phyloP scores from a whole-genome alignment of 2,329 filamentous ascomycete species.

The Boeremia lycopersici region DNA sequence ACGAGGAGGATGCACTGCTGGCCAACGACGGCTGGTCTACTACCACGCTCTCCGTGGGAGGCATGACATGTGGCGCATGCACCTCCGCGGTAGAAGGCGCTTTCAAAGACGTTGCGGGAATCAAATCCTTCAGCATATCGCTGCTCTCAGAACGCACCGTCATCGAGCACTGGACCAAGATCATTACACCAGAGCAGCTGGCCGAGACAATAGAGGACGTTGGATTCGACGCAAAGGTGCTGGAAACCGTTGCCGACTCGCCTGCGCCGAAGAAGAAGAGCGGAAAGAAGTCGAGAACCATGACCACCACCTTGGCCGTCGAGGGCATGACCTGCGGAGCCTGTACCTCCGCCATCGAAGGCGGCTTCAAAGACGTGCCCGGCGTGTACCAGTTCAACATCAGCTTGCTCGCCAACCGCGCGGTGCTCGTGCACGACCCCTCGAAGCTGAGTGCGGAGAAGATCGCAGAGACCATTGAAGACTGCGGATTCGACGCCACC shows the following conservation, averaged over 20 bases:
- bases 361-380: constrained; percentile 75
- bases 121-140: constrained; percentile 80
- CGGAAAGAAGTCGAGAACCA: constrained; percentile 52
- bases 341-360: constrained; percentile 89
- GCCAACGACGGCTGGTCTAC: constrained; percentile 51
- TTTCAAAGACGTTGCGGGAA: constrained; percentile 74
- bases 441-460: constrained; percentile 71
- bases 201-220: constrained; percentile 67
- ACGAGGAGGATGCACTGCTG: constrained; percentile 44
- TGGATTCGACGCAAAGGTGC: constrained; percentile 79
- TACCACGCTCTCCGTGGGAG: constrained; percentile 79
- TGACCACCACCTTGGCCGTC: constrained; percentile 84
- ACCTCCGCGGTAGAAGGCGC: constrained; percentile 83
- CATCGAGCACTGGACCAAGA: constrained; percentile 73
- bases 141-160: constrained; percentile 84
- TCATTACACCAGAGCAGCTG: constrained; percentile 59
- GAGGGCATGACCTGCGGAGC: constrained; percentile 98
- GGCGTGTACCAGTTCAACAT: constrained; percentile 92
- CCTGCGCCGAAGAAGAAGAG: constrained; percentile 39
- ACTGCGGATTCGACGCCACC: constrained; percentile 84
- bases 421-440: constrained; percentile 83
- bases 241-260: constrained; percentile 68
- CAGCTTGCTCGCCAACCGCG: constrained; percentile 88
- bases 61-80: constrained; percentile 92
- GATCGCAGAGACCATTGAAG: constrained; percentile 84